Evolutionary conservation across 2,329 filamentous ascomycete genomes (phyloP), one percentile per base, ranked within the genome.

Genomic region (Nothophoma quercina): DNA sequence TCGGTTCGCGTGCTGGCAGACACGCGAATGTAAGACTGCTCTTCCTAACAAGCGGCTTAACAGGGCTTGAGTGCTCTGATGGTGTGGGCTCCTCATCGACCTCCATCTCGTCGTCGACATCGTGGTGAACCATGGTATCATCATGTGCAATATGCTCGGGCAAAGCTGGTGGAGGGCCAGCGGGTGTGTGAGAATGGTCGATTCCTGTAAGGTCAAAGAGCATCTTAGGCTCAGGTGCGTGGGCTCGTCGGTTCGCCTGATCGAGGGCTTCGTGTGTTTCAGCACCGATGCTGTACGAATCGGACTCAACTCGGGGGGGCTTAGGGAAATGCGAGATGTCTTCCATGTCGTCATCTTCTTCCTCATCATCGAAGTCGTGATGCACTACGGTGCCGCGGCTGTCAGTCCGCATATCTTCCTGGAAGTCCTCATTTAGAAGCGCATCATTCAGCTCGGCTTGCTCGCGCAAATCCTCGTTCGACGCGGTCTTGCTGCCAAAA

Each of bases 1-100:
- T 79, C 28, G 93, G 93, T 68, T 98, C 93, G 56, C 95, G 85
- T 2, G 93, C 93, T 23, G 95, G 95, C 10, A 99, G 81, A 15
- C 95, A 91, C 29, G 95, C 91, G 76, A 99, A 98, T 53, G 90
- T 96, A 55, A 99, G 82, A 71, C 93, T 98, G 75, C 93, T 96
- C 80, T 98, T 98, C 55, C 93, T 88, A 61, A 96, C 84, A 23
- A 90, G 80, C 2, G 89, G 88, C 61, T 90, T 83, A 40, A 89
- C 85, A 0, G 90, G 90, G 62, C 88, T 93, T 0, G 89, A 91
- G 1, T 79, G 82, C 39, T 90, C 88, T 2, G 88, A 90, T 13
- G 84, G 83, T 3, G 87, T 88, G 55, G 81, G 78, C 55, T 83
- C 83, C 48, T 83, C 84, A 30, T 84, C 81, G 38, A 71, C 62